Conservation (phyloP, 169 alveolate species). For the Hepatocystis sp. region DNA sequence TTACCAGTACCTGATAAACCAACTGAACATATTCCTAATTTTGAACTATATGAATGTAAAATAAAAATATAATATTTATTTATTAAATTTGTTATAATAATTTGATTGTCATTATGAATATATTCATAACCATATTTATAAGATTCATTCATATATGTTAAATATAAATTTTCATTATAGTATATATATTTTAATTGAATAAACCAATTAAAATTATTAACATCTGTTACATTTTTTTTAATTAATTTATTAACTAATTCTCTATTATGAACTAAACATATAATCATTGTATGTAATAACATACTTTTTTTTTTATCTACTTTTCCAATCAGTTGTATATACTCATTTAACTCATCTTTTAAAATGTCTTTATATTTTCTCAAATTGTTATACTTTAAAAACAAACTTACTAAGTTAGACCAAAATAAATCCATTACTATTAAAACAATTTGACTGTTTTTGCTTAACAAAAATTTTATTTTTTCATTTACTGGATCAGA, state of each 20-base stretch:
- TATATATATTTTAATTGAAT: conserved; percentile 64
- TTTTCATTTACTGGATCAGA: conserved; percentile 37
- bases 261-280: conserved; percentile 70
- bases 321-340: conserved; percentile 46
- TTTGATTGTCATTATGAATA: conserved; percentile 95
- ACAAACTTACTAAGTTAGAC: conserved; percentile 52
- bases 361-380: conserved; percentile 41
- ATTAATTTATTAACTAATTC: conserved; percentile 67
- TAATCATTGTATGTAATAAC: conserved; percentile 59
- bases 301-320: conserved; percentile 70
- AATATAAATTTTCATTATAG: conserved; percentile 58
- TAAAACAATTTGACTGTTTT: conserved; percentile 63
- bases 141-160: conserved; percentile 74
- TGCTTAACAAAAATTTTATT: conserved; percentile 32
- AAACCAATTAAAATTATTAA: conserved; percentile 65
- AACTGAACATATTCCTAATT: conserved; percentile 98
- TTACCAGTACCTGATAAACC: conserved; percentile 99
- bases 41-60: conserved; percentile 96
- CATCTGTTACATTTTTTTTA: conserved; percentile 52
- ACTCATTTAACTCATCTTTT: conserved; percentile 70
- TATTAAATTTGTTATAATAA: conserved; percentile 98
- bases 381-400: conserved; percentile 60
- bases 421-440: conserved; percentile 64
- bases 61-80: conserved; percentile 97
- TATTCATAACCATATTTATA: conserved; percentile 98